phyloP scores from a whole-genome alignment of 1,284 basidiomycete species.

The Trichosporon sp. region DNA sequence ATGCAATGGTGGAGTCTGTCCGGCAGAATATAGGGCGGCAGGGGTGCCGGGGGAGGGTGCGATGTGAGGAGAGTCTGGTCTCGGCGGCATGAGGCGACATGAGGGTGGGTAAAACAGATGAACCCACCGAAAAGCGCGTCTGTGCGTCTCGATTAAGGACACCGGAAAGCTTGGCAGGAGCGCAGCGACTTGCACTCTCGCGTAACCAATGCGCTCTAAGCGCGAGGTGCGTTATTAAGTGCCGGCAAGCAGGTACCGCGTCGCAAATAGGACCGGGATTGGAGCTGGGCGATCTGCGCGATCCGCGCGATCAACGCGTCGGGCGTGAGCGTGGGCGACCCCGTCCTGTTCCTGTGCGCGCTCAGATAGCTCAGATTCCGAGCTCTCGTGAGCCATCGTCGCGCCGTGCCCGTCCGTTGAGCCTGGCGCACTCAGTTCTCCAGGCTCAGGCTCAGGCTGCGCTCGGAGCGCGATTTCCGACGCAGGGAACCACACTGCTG shows the following conservation, averaged over 20 bases:
- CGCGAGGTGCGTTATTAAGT: neutral
- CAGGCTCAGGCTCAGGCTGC: neutral
- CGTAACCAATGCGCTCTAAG: neutral
- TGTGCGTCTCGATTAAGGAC: neutral
- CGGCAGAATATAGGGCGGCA: neutral
- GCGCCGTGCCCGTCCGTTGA: neutral
- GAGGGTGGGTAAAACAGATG: neutral
- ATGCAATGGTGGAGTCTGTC: neutral
- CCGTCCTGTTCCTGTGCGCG: neutral
- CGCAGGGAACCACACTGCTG: neutral
- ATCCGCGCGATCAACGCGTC: neutral
- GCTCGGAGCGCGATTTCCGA: neutral
- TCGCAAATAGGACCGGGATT: constrained; percentile 25
- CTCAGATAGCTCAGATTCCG: neutral
- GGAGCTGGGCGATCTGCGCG: neutral
- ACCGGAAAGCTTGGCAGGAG: neutral
- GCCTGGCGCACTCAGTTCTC: neutral
- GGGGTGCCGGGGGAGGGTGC: neutral
- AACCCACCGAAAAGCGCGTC: neutral
- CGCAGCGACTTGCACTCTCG: neutral
- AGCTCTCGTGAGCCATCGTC: neutral
- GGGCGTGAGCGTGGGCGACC: neutral
- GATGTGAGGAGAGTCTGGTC: neutral
- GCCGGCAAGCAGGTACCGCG: constrained; percentile 35
- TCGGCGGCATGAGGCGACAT: neutral